Percentiles rank a stretch among this genome's conserved stretches.
phyloP scores from a whole-genome alignment of 129 eudicot genomes.

The Kitagawia praeruptora region DNA sequence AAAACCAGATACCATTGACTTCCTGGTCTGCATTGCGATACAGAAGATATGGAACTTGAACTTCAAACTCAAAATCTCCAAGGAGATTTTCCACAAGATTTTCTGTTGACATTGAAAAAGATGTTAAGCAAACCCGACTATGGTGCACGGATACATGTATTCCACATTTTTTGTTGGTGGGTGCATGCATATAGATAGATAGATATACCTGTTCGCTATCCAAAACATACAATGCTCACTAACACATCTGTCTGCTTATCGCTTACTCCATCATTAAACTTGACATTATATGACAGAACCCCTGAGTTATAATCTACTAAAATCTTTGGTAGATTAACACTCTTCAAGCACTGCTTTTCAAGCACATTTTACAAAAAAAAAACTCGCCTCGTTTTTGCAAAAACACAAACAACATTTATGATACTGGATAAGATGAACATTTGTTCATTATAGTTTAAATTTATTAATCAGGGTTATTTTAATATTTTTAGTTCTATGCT shows the following conservation, averaged over 20 bases:
- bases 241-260: not conserved
- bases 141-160: not conserved
- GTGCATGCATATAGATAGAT: not conserved
- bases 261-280: not conserved
- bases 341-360: not conserved
- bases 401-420: too few relatives aligned
- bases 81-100: conserved; percentile 75
- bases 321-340: not conserved
- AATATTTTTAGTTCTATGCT: too few relatives aligned
- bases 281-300: not conserved
- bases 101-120: conserved; percentile 34
- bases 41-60: conserved; percentile 64
- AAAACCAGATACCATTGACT: conserved; percentile 84
- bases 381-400: too few relatives aligned
- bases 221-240: not conserved
- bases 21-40: conserved; percentile 72
- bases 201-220: not conserved
- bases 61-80: conserved; percentile 70
- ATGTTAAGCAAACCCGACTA: conserved; percentile 1
- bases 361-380: not conserved
- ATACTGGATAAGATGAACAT: too few relatives aligned
- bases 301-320: not conserved
- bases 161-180: not conserved
- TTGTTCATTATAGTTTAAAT: not conserved
- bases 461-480: too few relatives aligned